Percentiles rank a stretch among this genome's conserved stretches.
Evolutionary conservation across 805 yeast genomes (phyloP).

Genomic region (Cyberlindnera euphorbiae): DNA sequence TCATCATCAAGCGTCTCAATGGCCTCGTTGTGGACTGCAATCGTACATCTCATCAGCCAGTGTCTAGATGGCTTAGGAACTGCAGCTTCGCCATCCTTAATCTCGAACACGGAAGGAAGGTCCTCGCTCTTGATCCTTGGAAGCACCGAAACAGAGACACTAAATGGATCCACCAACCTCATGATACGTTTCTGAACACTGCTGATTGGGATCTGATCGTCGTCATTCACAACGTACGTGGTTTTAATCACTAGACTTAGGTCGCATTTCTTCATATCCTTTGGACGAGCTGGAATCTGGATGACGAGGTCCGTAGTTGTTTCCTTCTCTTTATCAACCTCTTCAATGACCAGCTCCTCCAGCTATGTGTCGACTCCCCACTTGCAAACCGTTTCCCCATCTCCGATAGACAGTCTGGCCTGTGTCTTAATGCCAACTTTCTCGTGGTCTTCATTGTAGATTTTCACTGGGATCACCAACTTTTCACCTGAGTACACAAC

Average conservation of each 20-base stretch:
- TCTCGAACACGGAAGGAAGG: conserved; percentile 27
- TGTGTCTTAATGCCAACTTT: conserved; percentile 27
- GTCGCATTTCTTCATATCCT: neutral
- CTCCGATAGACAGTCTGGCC: conserved; percentile 10
- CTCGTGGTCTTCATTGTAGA: conserved; percentile 31
- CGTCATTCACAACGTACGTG: conserved; percentile 27
- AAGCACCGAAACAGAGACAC: conserved; percentile 25
- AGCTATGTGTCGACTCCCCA: conserved; percentile 4
- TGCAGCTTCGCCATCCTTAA: conserved; percentile 15
- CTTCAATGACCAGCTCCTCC: conserved; percentile 6
- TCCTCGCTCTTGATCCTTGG: conserved; percentile 29
- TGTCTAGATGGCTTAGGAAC: conserved; percentile 31
- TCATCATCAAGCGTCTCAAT: conserved; percentile 33
- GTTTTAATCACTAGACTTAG: conserved; percentile 18
- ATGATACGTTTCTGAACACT: conserved; percentile 22
- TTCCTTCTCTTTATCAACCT: conserved; percentile 5
- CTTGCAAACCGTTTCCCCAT: neutral
- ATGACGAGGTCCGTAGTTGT: conserved; percentile 2
- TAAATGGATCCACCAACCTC: conserved; percentile 30
- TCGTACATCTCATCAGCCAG: conserved; percentile 31
- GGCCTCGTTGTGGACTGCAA: conserved; percentile 25
- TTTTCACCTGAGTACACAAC: conserved; percentile 30
- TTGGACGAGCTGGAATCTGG: conserved; percentile 8
- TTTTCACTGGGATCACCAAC: conserved; percentile 20
- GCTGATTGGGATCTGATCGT: conserved; percentile 27